Percentiles rank a stretch among this genome's conserved stretches.
These are phyloP conservation scores for Phytopythium delawarense DNA, from an alignment of 352 stramenopile genomes.

Conservation along the genomic window DNA sequence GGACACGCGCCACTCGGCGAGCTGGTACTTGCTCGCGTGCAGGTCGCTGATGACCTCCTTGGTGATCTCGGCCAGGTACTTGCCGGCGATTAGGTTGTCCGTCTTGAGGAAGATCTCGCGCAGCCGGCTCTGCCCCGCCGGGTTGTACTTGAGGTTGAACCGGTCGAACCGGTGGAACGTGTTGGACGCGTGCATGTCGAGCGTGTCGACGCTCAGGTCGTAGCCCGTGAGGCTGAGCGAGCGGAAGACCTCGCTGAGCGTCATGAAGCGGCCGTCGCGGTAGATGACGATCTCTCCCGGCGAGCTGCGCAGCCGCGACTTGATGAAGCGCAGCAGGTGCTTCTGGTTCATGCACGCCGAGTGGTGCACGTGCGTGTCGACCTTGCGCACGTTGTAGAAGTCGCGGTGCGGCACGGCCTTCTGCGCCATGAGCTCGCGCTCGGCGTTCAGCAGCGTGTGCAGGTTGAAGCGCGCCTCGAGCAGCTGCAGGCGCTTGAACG, in stretches of 20 bases:
- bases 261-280: conserved; percentile 94
- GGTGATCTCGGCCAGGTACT: conserved; percentile 95
- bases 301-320: conserved; percentile 69
- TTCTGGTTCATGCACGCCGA: conserved; percentile 96
- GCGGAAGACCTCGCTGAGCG: conserved; percentile 93
- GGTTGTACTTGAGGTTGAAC: conserved; percentile 99
- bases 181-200: conserved; percentile 99
- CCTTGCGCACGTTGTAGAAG: conserved; percentile 98
- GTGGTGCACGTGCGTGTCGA: conserved; percentile 99
- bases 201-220: conserved; percentile 98
- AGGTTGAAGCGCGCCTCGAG: conserved; percentile 94
- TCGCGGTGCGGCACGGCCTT: conserved; percentile 97
- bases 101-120: conserved; percentile 99
- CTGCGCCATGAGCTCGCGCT: conserved; percentile 93
- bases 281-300: conserved; percentile 94
- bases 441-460: conserved; percentile 95
- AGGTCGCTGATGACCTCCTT: conserved; percentile 91
- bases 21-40: conserved; percentile 91
- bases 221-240: conserved; percentile 95
- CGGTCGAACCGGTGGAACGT: conserved; percentile 99
- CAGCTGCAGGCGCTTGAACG: conserved; percentile 86
- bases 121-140: conserved; percentile 91
- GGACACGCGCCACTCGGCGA: conserved; percentile 94
- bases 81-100: conserved; percentile 95
- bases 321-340: conserved; percentile 92